Percentiles rank a stretch among this genome's conserved stretches.
phyloP scores from a whole-genome alignment of 169 alveolate genomes.

The Plasmodium berghei region DNA sequence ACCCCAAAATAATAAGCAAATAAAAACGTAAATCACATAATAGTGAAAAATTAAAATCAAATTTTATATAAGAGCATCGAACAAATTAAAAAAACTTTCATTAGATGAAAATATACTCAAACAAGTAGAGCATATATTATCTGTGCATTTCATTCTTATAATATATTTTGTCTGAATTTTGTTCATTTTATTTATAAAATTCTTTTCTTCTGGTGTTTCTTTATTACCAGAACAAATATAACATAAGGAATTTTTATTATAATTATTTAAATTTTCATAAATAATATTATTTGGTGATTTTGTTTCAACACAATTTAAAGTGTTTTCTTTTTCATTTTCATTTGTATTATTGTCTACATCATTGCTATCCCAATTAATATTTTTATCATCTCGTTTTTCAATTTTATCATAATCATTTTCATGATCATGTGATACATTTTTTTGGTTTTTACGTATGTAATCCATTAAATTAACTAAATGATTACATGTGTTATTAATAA shows the following conservation, averaged over 20 bases:
- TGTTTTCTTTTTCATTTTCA: not conserved
- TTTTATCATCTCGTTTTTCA: not conserved
- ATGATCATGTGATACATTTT: not conserved
- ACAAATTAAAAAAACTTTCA: conserved; percentile 24
- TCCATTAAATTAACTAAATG: conserved; percentile 25
- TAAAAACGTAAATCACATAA: no score
- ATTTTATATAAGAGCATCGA: conserved; percentile 15
- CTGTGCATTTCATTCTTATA: conserved; percentile 46
- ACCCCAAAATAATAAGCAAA: no score
- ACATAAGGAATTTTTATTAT: conserved; percentile 3
- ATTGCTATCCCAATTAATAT: not conserved
- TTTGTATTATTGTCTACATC: not conserved
- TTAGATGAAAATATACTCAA: conserved; percentile 61
- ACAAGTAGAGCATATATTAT: conserved; percentile 62
- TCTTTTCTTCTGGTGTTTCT: conserved; percentile 57
- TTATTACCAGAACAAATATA: conserved; percentile 63
- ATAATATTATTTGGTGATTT: not conserved
- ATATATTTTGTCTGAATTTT: conserved; percentile 42
- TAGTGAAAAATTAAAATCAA: no score
- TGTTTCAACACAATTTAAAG: not conserved
- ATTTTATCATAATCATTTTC: not conserved
- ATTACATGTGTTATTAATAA: conserved; percentile 30
- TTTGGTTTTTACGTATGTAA: not conserved
- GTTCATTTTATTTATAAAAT: conserved; percentile 51
- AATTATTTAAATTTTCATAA: not conserved